These are phyloP conservation scores for Aspergillus calidoustus DNA, from an alignment of 2,329 filamentous ascomycete species.

Conservation along the genomic window DNA sequence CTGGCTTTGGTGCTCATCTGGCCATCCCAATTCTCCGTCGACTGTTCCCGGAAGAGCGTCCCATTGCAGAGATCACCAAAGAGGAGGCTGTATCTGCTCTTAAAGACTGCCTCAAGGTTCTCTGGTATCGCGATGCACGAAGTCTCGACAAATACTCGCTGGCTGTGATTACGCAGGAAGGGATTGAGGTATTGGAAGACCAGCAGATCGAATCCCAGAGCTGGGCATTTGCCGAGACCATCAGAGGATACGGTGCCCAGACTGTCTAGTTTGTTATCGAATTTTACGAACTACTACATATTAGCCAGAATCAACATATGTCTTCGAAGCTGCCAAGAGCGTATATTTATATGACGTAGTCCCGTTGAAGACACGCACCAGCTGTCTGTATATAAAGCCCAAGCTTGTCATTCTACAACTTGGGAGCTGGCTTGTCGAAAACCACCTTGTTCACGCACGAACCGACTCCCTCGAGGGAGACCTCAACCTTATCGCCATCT, in stretches of 20 bases:
- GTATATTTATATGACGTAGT: background rate
- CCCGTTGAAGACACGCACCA: background rate
- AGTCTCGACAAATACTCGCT: slow-evolving; percentile 91
- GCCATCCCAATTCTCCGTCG: slow-evolving; percentile 89
- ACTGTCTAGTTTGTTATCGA: slow-evolving; percentile 39
- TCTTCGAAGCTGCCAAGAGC: background rate
- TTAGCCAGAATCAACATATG: slow-evolving; percentile 34
- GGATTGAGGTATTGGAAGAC: slow-evolving; percentile 80
- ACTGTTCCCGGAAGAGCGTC: slow-evolving; percentile 80
- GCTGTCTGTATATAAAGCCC: background rate
- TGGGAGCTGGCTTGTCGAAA: slow-evolving; percentile 47
- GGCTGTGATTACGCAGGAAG: slow-evolving; percentile 84
- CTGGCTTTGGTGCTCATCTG: slow-evolving; percentile 90
- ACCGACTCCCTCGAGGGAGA: slow-evolving; percentile 69
- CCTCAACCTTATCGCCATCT: slow-evolving; percentile 72
- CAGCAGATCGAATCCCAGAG: slow-evolving; percentile 93
- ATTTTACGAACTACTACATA: slow-evolving; percentile 8
- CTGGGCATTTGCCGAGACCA: slow-evolving; percentile 96
- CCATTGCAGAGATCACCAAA: slow-evolving; percentile 70
- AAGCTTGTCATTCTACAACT: slow-evolving; percentile 33
- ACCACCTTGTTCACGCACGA: slow-evolving; percentile 53
- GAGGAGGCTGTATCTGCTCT: slow-evolving; percentile 81
- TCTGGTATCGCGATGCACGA: slow-evolving; percentile 95
- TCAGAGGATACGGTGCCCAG: slow-evolving; percentile 94
- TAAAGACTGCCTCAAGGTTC: slow-evolving; percentile 96